These are phyloP conservation scores for Fusarium temperatum DNA, from an alignment of 2,329 filamentous ascomycete species.

Conservation along the genomic window DNA sequence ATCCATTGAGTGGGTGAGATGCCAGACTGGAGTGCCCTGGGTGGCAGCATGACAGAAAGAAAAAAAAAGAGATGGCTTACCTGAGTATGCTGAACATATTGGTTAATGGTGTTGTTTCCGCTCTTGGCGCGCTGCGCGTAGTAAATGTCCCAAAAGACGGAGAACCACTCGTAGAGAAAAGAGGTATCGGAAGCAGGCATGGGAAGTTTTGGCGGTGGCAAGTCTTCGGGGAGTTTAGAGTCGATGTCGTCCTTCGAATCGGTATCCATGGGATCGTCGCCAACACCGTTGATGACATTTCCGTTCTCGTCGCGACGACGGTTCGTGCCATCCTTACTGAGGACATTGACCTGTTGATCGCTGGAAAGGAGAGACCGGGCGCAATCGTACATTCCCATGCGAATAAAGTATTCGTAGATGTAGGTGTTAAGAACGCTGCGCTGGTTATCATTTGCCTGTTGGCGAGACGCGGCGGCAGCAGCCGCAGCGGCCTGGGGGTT, in stretches of 20 bases:
- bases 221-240: constrained; percentile 78
- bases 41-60: constrained; percentile 10
- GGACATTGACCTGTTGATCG: constrained; percentile 72
- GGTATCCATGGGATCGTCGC: constrained; percentile 82
- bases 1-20: constrained; percentile 9
- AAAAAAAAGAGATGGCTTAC: constrained; percentile 49
- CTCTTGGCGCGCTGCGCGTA: constrained; percentile 80
- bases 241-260: constrained; percentile 82
- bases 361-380: constrained; percentile 77
- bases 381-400: constrained; percentile 83
- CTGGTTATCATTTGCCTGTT: constrained; percentile 56
- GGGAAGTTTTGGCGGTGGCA: constrained; percentile 78
- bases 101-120: constrained; percentile 69
- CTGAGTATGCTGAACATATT: constrained; percentile 86
- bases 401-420: constrained; percentile 92
- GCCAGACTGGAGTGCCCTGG: constrained; percentile 12
- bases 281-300: constrained; percentile 73
- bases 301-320: constrained; percentile 73
- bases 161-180: constrained; percentile 98
- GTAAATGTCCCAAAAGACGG: constrained; percentile 96
- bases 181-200: constrained; percentile 73
- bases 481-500: constrained; percentile 48
- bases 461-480: constrained; percentile 46
- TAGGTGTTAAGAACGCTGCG: constrained; percentile 79
- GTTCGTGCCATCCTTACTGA: constrained; percentile 72